phyloP scores from a whole-genome alignment of 345 rosid species.

The Camelina sativa region DNA sequence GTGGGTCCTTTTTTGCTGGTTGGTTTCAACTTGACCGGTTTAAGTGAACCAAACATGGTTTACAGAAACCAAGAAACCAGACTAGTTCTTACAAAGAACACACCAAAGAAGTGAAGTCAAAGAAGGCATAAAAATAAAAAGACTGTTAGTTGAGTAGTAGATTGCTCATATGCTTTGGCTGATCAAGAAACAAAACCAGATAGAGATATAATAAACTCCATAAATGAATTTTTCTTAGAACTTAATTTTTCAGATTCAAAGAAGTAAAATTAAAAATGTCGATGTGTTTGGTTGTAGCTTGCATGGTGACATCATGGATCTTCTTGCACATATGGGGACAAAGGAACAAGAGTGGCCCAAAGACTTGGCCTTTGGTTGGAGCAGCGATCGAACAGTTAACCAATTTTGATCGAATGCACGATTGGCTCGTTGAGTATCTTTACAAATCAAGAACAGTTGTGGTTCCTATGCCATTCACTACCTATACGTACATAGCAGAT shows the following conservation, averaged over 20 bases:
- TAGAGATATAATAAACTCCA: slow-evolving; percentile 27
- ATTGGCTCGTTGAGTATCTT: slow-evolving; percentile 81
- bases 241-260: slow-evolving; percentile 32
- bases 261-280: slow-evolving; percentile 39
- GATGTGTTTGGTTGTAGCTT: slow-evolving; percentile 46
- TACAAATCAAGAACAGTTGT: slow-evolving; percentile 68
- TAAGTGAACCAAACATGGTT: slow-evolving; percentile 25
- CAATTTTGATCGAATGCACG: slow-evolving; percentile 88
- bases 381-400: slow-evolving; percentile 83
- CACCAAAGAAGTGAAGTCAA: slow-evolving; percentile 38
- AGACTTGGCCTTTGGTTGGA: slow-evolving; percentile 94
- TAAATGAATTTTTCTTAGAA: neutral
- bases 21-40: slow-evolving; percentile 25
- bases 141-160: slow-evolving; percentile 48
- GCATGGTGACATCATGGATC: slow-evolving; percentile 65
- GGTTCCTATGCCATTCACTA: slow-evolving; percentile 87
- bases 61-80: slow-evolving; percentile 3
- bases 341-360: slow-evolving; percentile 73
- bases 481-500: slow-evolving; percentile 93
- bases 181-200: slow-evolving; percentile 16
- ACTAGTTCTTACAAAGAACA: slow-evolving; percentile 23
- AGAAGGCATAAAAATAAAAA: slow-evolving; percentile 20
- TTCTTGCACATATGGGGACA: slow-evolving; percentile 77
- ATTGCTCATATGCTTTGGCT: slow-evolving; percentile 43
- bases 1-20: slow-evolving; percentile 7